Percentiles rank a stretch among this genome's conserved stretches.
phyloP scores from a whole-genome alignment of 2,329 filamentous ascomycete species.

The Aspergillus viridinutans region DNA sequence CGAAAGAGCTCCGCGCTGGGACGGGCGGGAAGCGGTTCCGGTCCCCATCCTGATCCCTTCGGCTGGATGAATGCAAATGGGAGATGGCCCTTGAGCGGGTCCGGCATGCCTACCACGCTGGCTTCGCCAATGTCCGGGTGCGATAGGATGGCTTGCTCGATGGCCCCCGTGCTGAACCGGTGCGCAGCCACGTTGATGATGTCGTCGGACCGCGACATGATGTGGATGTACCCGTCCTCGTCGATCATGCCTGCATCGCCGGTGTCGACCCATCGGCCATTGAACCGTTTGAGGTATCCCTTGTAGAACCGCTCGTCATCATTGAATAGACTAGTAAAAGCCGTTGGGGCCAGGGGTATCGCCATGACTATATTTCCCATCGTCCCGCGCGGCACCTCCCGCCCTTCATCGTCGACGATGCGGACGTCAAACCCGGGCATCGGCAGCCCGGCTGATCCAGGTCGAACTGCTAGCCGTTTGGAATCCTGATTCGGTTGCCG shows the following conservation, averaged over 20 bases:
- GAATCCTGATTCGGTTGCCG: constrained; percentile 15
- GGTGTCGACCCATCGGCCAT: constrained; percentile 81
- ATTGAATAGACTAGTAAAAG: constrained; percentile 78
- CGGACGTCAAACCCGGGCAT: constrained; percentile 90
- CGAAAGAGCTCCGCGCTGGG: constrained; percentile 43
- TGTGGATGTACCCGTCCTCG: constrained; percentile 60
- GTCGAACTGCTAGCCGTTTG: constrained; percentile 61
- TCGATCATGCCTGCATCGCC: constrained; percentile 89
- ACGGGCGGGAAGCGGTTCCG: constrained; percentile 32
- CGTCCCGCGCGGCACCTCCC: constrained; percentile 62
- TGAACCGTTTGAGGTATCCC: constrained; percentile 77
- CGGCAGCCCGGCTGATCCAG: constrained; percentile 82
- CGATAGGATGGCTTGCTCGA: constrained; percentile 84
- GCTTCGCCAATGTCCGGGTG: constrained; percentile 77
- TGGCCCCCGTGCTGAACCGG: constrained; percentile 79
- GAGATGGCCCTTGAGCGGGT: constrained; percentile 80
- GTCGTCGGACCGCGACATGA: constrained; percentile 69
- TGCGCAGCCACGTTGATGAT: constrained; percentile 96
- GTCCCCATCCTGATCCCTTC: constrained; percentile 50
- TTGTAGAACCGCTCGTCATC: constrained; percentile 83
- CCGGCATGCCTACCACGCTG: constrained; percentile 81
- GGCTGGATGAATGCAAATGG: constrained; percentile 84
- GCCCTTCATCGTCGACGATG: constrained; percentile 75
- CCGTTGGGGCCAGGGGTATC: constrained; percentile 78
- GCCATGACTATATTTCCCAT: constrained; percentile 93